Base-by-base conservation (phyloP, 768 basidiomycete species). In the Suillus variegatus region DNA sequence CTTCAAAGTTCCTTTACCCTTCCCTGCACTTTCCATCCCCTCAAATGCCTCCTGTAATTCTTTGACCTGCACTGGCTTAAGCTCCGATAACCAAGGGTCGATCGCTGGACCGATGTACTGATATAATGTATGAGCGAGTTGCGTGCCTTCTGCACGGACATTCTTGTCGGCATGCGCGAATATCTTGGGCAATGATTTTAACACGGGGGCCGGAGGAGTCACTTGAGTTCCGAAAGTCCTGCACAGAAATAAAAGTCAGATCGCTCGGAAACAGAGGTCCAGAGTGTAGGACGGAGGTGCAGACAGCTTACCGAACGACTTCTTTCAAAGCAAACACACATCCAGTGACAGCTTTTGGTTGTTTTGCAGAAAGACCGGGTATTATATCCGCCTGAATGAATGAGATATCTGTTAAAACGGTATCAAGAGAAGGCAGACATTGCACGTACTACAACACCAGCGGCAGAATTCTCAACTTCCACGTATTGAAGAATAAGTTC, bases 41-140 rank as follows among this genome's bases (percentile, higher is more conserved):
- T 93, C 94, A 72, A 97, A 99, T 0, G 88, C 84, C 73, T 98
- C 97, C 71, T 93, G 94, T 71, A 99, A 76, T 71, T 99, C 97
- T 75, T 97, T 95, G 51, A 97, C 88, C 77, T 99, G 97, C 4
- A 99, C 95, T 2, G 97, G 95, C 75, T 99, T 99, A 66, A 99
- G 84, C 66, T 98, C 96, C 25, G 86, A 80, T 25, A 99, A 80
- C 82, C 88, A 94, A 56, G 93, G 86, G 62, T 95, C 90, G 66
- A 99, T 90, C 1, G 88, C 89, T 61, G 87, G 71, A 67, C 94
- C 97, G 63, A 99, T 88, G 75, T 88, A 95, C 65, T 92, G 90
- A 81, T 99, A 97, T 8, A 99, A 77, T 0, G 81, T 79, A 70
- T 91, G 88, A 0, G 88, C 83, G 22, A 99, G 87, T 36, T 84